Base-by-base conservation (phyloP, 2,329 filamentous ascomycete species). In the Claviceps citrina region DNA sequence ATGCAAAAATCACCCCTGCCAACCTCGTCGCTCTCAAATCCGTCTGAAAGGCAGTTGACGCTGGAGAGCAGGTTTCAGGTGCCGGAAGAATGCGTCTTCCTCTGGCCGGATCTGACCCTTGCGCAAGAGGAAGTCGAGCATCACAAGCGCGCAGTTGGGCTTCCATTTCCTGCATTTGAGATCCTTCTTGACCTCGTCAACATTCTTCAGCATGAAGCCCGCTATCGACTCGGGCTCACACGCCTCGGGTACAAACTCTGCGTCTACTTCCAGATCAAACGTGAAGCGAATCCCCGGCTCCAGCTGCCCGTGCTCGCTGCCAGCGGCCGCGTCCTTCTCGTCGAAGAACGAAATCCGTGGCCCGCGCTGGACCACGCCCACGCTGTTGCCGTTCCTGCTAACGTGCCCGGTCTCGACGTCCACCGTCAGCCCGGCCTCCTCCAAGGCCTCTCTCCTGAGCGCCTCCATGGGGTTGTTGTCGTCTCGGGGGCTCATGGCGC, bases 131-230 rank as follows among this genome's bases (percentile, higher is more conserved):
- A 61, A 62, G 33, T 60, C 56, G 19, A 62, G 46, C 54, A 60
- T 61, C n/a, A 60, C 57, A 5, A 62, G 45, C n/a, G 51, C 59
- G 35, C 56, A 60, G 38, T 60, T 61, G n/a, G 59, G 58, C 47
- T 62, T 62, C 59, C 59, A 62, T 22, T 40, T 40, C 7, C 45
- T 39, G 5, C 40, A 40, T 15, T 46, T 44, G 34, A 61, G 46
- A 19, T 49, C 47, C 18, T 41, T 31, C 48, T 53, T 55, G 26
- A 62, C 52, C 18, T 59, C 47, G 2, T 53, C 47, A 9, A 60
- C 47, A 2, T 49, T 40, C 34, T 53, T 51, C 12, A 51, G 32
- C 19, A 50, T 38, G 40, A 61, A 59, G 2, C 43, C 45, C 9
- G 51, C 52, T 31, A 58, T 58, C 0, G 49, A 45, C 6, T 51